Conservation (phyloP, 352 stramenopile genomes). For the Globisporangium mamillatum region DNA sequence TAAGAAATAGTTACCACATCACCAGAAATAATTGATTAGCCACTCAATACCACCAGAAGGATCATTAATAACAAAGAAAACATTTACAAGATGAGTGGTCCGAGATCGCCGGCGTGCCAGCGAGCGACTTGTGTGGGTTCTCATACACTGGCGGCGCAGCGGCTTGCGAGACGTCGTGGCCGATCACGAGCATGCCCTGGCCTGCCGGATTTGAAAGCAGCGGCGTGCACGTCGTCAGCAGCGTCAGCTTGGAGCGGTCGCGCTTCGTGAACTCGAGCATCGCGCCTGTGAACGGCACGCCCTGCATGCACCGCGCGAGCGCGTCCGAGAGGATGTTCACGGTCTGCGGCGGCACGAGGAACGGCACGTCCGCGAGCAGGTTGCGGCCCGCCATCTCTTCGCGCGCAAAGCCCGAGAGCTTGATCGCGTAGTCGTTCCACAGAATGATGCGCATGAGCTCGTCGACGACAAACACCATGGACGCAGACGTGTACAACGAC, state of each 20-base stretch:
- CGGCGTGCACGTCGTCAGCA: constrained; percentile 70
- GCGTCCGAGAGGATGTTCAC: constrained; percentile 53
- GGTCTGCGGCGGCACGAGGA: constrained; percentile 58
- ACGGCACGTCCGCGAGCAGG: constrained; percentile 65
- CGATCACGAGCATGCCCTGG: constrained; percentile 78
- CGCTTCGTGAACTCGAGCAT: constrained; percentile 61
- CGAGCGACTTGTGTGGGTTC: constrained; percentile 35
- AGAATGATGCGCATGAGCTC: constrained; percentile 84
- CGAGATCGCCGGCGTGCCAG: constrained; percentile 52
- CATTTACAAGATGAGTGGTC: constrained; percentile 45
- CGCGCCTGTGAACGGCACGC: constrained; percentile 41
- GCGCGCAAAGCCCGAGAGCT: constrained; percentile 67
- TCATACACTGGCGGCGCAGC: constrained; percentile 38
- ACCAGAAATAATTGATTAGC: neutral
- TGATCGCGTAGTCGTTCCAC: constrained; percentile 81
- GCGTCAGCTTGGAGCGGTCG: constrained; percentile 55
- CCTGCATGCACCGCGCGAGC: constrained; percentile 58
- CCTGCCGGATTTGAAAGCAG: constrained; percentile 72
- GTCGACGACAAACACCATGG: constrained; percentile 81
- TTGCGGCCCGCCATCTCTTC: constrained; percentile 80
- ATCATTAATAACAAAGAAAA: constrained; percentile 6
- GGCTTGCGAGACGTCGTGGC: constrained; percentile 59
- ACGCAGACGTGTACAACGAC: constrained; percentile 73
- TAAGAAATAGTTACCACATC: constrained; percentile 6
- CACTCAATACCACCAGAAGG: neutral